phyloP scores from a whole-genome alignment of 495 filamentous ascomycete genomes.

The Annulohypoxylon maeteangense region DNA sequence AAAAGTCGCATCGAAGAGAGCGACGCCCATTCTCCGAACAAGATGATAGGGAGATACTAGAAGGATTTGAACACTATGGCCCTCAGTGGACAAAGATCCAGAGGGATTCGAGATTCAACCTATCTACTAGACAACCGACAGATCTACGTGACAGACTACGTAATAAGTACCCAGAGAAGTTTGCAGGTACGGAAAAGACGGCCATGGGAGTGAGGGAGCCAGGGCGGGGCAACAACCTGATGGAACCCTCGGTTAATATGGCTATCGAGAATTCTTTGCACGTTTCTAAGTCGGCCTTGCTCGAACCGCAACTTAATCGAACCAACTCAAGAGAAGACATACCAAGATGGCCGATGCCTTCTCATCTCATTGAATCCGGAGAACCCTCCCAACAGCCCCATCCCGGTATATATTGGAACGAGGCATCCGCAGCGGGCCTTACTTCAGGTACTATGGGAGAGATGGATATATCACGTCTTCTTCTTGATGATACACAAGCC shows the following conservation, averaged over 20 bases:
- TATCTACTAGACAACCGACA: conserved; percentile 74
- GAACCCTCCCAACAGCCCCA: conserved; percentile 46
- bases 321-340: conserved; percentile 57
- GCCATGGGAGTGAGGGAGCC: conserved; percentile 55
- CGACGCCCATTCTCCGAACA: conserved; percentile 73
- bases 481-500: conserved; percentile 56
- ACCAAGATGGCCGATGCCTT: conserved; percentile 46
- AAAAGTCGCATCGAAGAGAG: conserved; percentile 63
- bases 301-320: conserved; percentile 53
- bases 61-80: conserved; percentile 79
- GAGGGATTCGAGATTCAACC: conserved; percentile 72
- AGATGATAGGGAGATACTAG: conserved; percentile 81
- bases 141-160: conserved; percentile 86
- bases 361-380: conserved; percentile 44
- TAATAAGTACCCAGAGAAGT: conserved; percentile 77
- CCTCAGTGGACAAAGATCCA: conserved; percentile 85
- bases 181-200: conserved; percentile 66
- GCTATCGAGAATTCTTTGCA: conserved; percentile 50
- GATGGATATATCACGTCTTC: conserved; percentile 62
- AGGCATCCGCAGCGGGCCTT: conserved; percentile 40
- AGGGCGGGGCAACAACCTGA: conserved; percentile 40
- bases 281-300: conserved; percentile 42
- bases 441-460: conserved; percentile 47
- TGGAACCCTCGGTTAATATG: conserved; percentile 56
- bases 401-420: conserved; percentile 38